Conservation (phyloP, 2,329 filamentous ascomycete genomes). For the Aspergillus awamori region DNA sequence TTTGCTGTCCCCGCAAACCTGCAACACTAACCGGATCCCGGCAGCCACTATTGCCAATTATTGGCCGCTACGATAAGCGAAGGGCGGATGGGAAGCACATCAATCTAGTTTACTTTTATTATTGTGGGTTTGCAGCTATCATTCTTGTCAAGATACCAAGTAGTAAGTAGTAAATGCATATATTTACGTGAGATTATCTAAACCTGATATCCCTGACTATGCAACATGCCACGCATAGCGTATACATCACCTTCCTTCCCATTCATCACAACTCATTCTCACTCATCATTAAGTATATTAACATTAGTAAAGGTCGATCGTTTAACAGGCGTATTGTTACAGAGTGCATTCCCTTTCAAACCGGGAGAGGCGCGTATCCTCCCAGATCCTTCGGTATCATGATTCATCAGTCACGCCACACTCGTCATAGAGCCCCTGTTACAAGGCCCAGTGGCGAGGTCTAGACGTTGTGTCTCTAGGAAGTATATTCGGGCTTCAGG, state of each 20-base stretch:
- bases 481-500: slow-evolving; percentile 30
- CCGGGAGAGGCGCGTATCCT: background rate
- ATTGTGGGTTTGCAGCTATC: no score
- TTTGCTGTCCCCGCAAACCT: slow-evolving; percentile 2
- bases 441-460: slow-evolving; percentile 5
- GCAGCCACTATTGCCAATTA: slow-evolving; percentile 14
- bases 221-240: background rate
- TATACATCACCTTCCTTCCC: background rate
- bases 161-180: no score
- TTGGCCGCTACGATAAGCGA: slow-evolving; percentile 1
- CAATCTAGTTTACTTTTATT: background rate
- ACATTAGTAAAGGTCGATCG: background rate
- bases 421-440: slow-evolving; percentile 19
- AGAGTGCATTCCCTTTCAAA: background rate
- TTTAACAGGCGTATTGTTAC: slow-evolving; percentile 9
- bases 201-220: background rate
- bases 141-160: no score
- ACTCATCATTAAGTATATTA: background rate
- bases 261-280: background rate
- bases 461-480: slow-evolving; percentile 22
- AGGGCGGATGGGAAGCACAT: background rate
- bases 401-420: slow-evolving; percentile 21
- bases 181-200: no score
- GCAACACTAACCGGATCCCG: background rate
- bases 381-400: slow-evolving; percentile 12